Percentiles rank a stretch among this genome's conserved stretches.
Evolutionary conservation across 257 asterid species (phyloP).

Genomic region (Mentha longifolia): DNA sequence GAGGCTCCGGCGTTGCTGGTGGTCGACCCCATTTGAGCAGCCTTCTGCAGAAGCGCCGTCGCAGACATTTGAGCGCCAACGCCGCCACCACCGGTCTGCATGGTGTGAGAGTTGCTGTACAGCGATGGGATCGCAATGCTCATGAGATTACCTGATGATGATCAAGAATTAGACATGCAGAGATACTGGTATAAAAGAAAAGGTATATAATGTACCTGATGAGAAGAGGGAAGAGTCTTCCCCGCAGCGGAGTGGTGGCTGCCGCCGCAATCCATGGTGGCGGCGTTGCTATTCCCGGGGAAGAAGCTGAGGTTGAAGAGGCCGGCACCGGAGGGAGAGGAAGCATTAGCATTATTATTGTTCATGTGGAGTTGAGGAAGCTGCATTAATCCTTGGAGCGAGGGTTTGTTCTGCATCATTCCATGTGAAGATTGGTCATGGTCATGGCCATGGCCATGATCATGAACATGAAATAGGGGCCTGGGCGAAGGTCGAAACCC

Average conservation of each 20-base stretch:
- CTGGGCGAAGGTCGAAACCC: conserved; percentile 37
- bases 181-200: not conserved
- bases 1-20: conserved; percentile 45
- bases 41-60: conserved; percentile 82
- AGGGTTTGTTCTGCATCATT: conserved; percentile 39
- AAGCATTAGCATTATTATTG: conserved; percentile 21
- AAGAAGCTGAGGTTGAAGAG: conserved; percentile 69
- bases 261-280: conserved; percentile 28
- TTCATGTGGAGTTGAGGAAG: conserved; percentile 58
- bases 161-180: not conserved
- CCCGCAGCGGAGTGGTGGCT: conserved; percentile 44
- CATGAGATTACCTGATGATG: conserved; percentile 52
- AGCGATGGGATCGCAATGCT: conserved; percentile 62
- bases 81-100: conserved; percentile 32
- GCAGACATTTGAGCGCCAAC: conserved; percentile 66
- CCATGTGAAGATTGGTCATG: conserved; percentile 44
- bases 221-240: conserved; percentile 57
- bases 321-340: conserved; percentile 38
- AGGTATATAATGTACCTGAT: conserved; percentile 37
- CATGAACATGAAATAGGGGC: conserved; percentile 41
- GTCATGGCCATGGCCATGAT: conserved; percentile 34
- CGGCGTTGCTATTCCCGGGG: conserved; percentile 36
- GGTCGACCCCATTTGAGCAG: conserved; percentile 71
- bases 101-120: conserved; percentile 50
- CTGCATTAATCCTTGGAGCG: conserved; percentile 64